Evolutionary conservation across 1,284 basidiomycete species (phyloP), one percentile per base, ranked within the genome.

Genomic region (Athelia psychrophila): DNA sequence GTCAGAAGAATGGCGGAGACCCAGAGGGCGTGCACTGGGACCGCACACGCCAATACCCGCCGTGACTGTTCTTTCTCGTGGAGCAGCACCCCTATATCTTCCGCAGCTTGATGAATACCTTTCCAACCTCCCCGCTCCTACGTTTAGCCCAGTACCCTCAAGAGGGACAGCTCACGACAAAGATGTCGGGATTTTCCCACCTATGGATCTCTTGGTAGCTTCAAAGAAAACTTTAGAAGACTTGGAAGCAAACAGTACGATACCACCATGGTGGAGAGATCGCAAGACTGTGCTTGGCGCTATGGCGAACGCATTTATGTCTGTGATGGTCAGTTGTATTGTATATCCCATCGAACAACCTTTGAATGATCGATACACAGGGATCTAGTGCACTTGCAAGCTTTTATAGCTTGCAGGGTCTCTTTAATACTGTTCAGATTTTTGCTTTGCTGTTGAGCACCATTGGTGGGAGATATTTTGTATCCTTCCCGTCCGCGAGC

Each of bases 381-480:
- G 85, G 86, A 18, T 88, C 85, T 1, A 87, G 84, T 64, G 77
- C 75, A 27, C 68, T 87, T 38, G 79, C 83, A 3, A 76, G 79
- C 1, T 86, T 80, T 59, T 89, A 88, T 60, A 86, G 84, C 60
- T 64, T 87, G 16, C 82, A 86, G 57, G 84, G 85, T 22, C 67
- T 88, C 6, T 73, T 81, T 48, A 85, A 85, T 56, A 85, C 81
- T 0, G 65, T 88, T 0, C 86, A 89, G 61, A 76, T 88, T 38
- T 86, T 88, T 63, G 85, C 86, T 0, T 68, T 89, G 25, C 74
- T 89, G 35, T 64, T 88, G 51, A 83, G 75, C 54, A 85, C 84
- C 1, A 76, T 88, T 54, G 76, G 85, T 87, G 60, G 47, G 69
- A 55, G 16, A 10, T 35, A 13, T n/a, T 42, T 20, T 38, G 36